These are phyloP conservation scores for Verticillium isaacii DNA, from an alignment of 2,329 filamentous ascomycete genomes.

Conservation along the genomic window DNA sequence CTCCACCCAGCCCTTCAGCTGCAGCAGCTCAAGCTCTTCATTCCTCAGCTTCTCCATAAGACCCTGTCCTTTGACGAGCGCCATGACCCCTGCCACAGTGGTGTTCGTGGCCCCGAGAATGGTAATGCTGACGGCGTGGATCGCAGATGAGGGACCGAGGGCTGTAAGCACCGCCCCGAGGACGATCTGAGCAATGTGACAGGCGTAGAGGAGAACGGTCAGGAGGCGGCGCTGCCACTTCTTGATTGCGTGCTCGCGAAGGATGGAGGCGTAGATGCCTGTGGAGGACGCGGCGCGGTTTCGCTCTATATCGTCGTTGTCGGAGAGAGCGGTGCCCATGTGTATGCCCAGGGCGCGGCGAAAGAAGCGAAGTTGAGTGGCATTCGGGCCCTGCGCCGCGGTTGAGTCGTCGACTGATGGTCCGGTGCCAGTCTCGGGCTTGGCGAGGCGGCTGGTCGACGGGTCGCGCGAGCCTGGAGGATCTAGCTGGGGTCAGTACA, in stretches of 20 bases:
- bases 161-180: conserved; percentile 42
- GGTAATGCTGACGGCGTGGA: conserved; percentile 48
- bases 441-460: background rate
- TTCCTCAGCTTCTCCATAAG: conserved; percentile 41
- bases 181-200: conserved; percentile 40
- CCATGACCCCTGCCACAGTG: conserved; percentile 56
- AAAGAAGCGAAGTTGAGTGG: conserved; percentile 36
- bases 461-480: background rate
- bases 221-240: conserved; percentile 26
- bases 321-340: conserved; percentile 14
- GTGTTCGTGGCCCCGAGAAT: conserved; percentile 59
- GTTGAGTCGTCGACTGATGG: background rate
- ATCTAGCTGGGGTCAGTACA: background rate
- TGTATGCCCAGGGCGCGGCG: conserved; percentile 39
- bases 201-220: conserved; percentile 32
- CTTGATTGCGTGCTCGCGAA: conserved; percentile 26
- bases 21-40: conserved; percentile 39
- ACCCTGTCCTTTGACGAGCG: conserved; percentile 47
- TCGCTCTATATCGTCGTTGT: conserved; percentile 24
- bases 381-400: conserved; percentile 16
- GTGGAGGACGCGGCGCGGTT: conserved; percentile 24
- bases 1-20: conserved; percentile 49
- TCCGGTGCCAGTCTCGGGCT: background rate
- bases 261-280: conserved; percentile 36
- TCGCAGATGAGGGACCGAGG: conserved; percentile 37